phyloP scores from a whole-genome alignment of 768 basidiomycete genomes.

The Lyophyllum atratum region DNA sequence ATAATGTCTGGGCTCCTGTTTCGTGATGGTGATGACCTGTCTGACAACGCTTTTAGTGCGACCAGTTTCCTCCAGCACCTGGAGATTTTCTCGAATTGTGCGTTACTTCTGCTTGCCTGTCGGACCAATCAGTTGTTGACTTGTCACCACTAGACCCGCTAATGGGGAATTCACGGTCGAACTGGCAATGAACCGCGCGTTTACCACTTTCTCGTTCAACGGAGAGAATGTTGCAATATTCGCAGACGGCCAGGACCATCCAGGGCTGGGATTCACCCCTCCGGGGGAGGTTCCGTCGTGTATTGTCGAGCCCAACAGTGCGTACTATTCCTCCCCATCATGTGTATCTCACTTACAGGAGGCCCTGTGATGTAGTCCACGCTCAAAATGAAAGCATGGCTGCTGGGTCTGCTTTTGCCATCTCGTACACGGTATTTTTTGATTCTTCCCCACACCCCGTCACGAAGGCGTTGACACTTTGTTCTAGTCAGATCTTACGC shows the following conservation, averaged over 20 bases:
- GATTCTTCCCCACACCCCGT: not conserved
- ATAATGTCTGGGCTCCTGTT: constrained; percentile 27
- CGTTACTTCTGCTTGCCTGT: constrained; percentile 5
- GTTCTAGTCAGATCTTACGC: constrained; percentile 44
- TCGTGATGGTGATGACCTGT: not conserved
- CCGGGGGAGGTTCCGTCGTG: constrained; percentile 40
- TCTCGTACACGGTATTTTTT: constrained; percentile 45
- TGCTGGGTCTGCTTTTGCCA: constrained; percentile 57
- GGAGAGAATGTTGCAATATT: constrained; percentile 38
- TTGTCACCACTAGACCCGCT: constrained; percentile 36
- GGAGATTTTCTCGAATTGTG: constrained; percentile 47
- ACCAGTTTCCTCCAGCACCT: constrained; percentile 41
- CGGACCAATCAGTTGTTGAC: not conserved
- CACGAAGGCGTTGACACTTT: not conserved
- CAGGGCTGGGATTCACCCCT: constrained; percentile 23
- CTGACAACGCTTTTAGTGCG: constrained; percentile 32
- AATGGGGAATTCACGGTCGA: constrained; percentile 50
- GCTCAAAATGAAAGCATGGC: constrained; percentile 51
- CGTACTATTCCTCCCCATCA: constrained; percentile 15
- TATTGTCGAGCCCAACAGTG: constrained; percentile 51
- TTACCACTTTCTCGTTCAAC: constrained; percentile 43
- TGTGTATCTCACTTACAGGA: not conserved
- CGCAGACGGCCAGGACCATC: constrained; percentile 46
- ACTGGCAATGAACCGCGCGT: constrained; percentile 50
- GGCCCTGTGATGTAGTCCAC: constrained; percentile 39